Evolutionary conservation across 2,329 filamentous ascomycete genomes (phyloP), one percentile per base, ranked within the genome.

Genomic region (Ophiostoma himal-ulmi): DNA sequence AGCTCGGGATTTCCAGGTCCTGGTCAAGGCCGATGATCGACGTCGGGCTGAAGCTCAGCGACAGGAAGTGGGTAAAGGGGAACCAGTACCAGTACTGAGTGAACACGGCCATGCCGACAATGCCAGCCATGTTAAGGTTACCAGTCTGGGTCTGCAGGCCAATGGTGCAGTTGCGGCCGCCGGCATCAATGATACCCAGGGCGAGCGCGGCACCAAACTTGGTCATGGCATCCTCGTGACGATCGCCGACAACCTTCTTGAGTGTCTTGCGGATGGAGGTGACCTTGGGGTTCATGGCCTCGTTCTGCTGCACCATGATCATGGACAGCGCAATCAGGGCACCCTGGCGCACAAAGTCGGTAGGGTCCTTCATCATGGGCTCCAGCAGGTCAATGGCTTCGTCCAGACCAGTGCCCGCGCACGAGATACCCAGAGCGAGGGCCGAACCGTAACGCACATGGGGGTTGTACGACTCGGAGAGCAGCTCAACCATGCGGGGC

Each of bases 11-110:
- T 76, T 97, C 93, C 17, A 99, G 86, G 77, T 97, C 92, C 77
- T 96, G 91, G 78, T 99, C 94, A 36, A 99, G 88, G 72, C 92
- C 94, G 75, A 98, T 97, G 77, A 99, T 91, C 1, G 95, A 91
- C 1, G 96, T 99, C 1, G 95, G 95, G n/a, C 92, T 93, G 81
- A 99, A 98, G 77, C 93, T 94, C 73, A 99, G 85, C 0, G 94
- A 96, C 71, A 99, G 80, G 88, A 99, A 99, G 81, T 99, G 95
- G 39, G 95, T 96, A 76, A 98, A 91, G 72, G 95, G 95, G 87
- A 99, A 99, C 95, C 95, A 99, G 83, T 99, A 99, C 95, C 95
- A 99, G 83, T 99, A 99, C 79, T 99, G 95, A 10, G 94, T 96
- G 82, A 99, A 99, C 69, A 99, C 91, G 37, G 93, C 94, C 89